These are phyloP conservation scores for Agaricus sinodeliciosus DNA, from an alignment of 768 basidiomycete species.

Conservation along the genomic window DNA sequence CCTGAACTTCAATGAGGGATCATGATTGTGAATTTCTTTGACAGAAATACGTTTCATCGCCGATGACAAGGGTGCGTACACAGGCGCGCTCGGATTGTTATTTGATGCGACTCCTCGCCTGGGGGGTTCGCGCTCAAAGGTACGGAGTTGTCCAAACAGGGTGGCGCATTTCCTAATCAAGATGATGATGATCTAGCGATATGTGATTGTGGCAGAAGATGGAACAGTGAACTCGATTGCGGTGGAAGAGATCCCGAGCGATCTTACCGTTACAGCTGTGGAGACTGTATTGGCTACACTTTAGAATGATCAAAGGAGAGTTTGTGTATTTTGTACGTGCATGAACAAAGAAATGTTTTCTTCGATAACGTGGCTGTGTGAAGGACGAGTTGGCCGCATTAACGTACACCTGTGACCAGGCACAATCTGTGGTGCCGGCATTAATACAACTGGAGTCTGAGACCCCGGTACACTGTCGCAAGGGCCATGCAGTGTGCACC, in stretches of 20 bases:
- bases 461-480: no score
- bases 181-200: conserved; percentile 31
- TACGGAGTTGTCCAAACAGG: conserved; percentile 15
- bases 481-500: no score
- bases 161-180: background rate
- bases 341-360: background rate
- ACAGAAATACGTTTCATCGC: conserved; percentile 55
- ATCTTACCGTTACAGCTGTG: conserved; percentile 49
- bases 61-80: conserved; percentile 60
- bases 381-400: no score
- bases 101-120: conserved; percentile 59
- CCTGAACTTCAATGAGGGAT: no score
- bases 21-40: background rate
- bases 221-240: conserved; percentile 47
- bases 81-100: conserved; percentile 46
- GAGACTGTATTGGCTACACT: conserved; percentile 33
- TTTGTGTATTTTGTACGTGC: background rate
- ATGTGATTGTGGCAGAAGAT: conserved; percentile 51
- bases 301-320: conserved; percentile 8
- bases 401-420: no score
- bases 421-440: no score
- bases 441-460: no score
- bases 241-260: conserved; percentile 41
- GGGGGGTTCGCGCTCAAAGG: conserved; percentile 65
- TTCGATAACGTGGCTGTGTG: no score